Base-by-base conservation (phyloP, 2,329 filamentous ascomycete genomes). In the Cadophora luteo-olivacea region DNA sequence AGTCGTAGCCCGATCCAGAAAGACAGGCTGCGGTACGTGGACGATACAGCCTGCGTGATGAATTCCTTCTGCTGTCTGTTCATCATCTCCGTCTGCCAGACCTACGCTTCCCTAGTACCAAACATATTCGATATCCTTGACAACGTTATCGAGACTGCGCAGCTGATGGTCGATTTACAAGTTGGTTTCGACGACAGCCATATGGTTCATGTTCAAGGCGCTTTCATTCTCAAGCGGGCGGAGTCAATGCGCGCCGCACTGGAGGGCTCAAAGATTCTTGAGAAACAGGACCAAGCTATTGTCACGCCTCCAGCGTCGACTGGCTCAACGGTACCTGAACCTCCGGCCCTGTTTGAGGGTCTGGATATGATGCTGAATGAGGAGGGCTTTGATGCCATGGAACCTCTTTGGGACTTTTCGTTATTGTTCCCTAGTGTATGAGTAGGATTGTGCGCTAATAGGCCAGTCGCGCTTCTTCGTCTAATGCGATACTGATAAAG, bases 371-470 rank as follows among this genome's bases (percentile, higher is more conserved):
- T 64, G 14, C 55, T 68, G 16, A 63, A 60, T 22, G 66, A 68
- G 11, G 62, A 68, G 36, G 57, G 57, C 11, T 64, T 68, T 24
- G 61, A 54, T 48, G 55, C 61, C 8, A 55, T 68, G 51, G 66
- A 68, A 24, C 62, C 66, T 4, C 65, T 68, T 22, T 68, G 66
- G 66, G 61, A 68, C 24, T 68, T 68, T 38, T 61, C 66, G 24
- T 41, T 64, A 45, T 45, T 65, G 19, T 57, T 62, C 14, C 62
- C 61, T 1, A 58, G 55, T 22, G 25, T 41, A 16, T 68, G 61
- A 68, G 25, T 41, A 16, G 64, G 61, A 68, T 45, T 4, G 24
- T 19, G 14, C 6, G 14, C 22, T 12, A 45, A 12, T 4, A n/a
- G 45, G 19, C 45, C 3, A 11, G 4, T 22, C 8, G 38, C 3